A percentile compares a stretch with the other conserved stretches of the same genome.
Evolutionary conservation across 192 early-diverging fungal species (phyloP).

Genomic region (Glomus cerebriforme): DNA sequence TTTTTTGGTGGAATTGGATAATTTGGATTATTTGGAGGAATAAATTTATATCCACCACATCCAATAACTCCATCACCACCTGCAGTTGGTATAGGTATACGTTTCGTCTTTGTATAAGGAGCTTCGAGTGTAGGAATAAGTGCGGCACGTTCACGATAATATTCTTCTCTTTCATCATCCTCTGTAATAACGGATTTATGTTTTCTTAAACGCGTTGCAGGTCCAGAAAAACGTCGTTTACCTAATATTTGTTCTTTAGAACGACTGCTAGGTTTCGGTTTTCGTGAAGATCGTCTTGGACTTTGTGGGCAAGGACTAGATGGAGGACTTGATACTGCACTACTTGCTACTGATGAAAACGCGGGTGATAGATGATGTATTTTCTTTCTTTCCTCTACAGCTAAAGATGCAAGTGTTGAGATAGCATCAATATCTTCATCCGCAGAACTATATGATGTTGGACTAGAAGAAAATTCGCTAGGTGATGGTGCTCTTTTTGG

Average conservation of each 20-base stretch:
- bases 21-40: conserved; percentile 5
- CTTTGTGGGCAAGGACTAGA: neutral
- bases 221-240: conserved; percentile 24
- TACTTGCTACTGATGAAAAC: neutral
- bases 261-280: conserved; percentile 20
- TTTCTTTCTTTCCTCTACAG: neutral
- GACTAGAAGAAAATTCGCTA: conserved; percentile 28
- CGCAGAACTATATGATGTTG: conserved; percentile 27
- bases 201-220: conserved; percentile 27
- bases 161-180: conserved; percentile 20
- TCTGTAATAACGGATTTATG: conserved; percentile 9
- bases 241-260: conserved; percentile 29
- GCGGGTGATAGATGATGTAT: neutral
- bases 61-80: conserved; percentile 7
- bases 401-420: neutral
- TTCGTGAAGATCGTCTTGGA: conserved; percentile 25
- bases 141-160: conserved; percentile 25
- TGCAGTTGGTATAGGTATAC: neutral
- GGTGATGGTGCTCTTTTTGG: conserved; percentile 17
- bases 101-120: conserved; percentile 8
- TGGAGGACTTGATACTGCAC: conserved; percentile 3
- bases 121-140: conserved; percentile 6
- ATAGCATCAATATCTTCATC: conserved; percentile 18
- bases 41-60: neutral
- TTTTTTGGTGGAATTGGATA: conserved; percentile 16